These are phyloP conservation scores for Gomphus sp. DNA, from an alignment of 1,284 basidiomycete species.

Conservation along the genomic window DNA sequence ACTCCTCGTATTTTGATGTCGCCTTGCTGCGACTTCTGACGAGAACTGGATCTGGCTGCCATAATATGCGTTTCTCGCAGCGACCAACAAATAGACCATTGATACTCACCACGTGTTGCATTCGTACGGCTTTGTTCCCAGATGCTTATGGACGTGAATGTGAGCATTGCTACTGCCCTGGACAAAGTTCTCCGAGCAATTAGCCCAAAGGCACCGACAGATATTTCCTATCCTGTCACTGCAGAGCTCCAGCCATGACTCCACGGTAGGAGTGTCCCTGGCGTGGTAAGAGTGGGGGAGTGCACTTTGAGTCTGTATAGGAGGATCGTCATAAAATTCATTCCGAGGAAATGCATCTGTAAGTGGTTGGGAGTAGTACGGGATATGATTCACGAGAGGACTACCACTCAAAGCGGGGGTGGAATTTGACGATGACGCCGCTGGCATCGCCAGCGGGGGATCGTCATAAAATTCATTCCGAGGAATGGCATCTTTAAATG, in stretches of 20 bases:
- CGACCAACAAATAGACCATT: neutral
- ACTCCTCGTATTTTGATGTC: neutral
- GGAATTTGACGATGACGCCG: neutral
- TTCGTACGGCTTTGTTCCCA: neutral
- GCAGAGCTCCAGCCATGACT: neutral
- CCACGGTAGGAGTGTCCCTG: neutral
- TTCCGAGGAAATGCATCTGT: too few species aligned
- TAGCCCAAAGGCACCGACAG: neutral
- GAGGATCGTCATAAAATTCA: too few species aligned
- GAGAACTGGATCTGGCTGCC: neutral
- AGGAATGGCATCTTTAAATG: neutral
- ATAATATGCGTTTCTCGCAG: neutral
- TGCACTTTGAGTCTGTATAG: neutral
- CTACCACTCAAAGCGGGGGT: neutral
- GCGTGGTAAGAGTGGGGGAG: neutral
- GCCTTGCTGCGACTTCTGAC: neutral
- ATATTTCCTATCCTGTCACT: neutral
- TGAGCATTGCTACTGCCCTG: neutral
- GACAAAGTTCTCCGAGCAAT: neutral
- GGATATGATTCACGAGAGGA: too few species aligned
- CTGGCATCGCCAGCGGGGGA: too few species aligned
- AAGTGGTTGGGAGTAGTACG: too few species aligned
- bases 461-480: neutral
- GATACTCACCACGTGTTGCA: neutral
- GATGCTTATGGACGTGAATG: neutral